Conservation (phyloP, 225 moss, liverwort and hornwort species). For the Pleurozium schreberi region DNA sequence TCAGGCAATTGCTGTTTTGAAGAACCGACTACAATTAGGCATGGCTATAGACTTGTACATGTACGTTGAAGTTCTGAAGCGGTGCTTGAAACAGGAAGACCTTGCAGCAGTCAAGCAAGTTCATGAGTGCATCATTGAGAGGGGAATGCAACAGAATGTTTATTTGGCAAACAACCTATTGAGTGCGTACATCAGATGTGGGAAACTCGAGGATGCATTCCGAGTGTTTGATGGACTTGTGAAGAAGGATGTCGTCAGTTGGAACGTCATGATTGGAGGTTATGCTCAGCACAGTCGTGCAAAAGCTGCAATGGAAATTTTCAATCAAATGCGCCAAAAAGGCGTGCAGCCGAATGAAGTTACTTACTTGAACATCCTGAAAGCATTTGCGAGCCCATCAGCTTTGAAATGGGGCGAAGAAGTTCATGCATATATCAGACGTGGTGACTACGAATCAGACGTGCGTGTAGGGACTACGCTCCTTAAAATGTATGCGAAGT, state of each 20-base stretch:
- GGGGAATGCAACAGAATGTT: background rate
- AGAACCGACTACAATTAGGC: background rate
- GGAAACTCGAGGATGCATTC: background rate
- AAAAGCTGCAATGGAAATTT: background rate
- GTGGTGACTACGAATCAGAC: background rate
- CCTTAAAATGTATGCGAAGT: background rate
- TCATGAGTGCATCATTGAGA: background rate
- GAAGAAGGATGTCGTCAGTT: background rate
- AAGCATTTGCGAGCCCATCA: background rate
- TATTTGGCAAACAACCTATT: background rate
- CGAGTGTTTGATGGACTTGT: background rate
- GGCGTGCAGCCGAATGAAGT: background rate
- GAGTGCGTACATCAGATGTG: background rate
- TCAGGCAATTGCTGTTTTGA: background rate
- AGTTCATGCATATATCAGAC: background rate
- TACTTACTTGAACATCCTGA: background rate
- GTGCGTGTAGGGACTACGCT: background rate
- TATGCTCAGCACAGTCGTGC: background rate
- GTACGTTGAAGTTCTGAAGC: background rate
- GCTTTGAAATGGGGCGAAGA: background rate
- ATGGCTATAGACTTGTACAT: background rate
- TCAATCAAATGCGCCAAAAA: background rate
- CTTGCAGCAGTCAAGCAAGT: background rate
- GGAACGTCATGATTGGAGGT: background rate
- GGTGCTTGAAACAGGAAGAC: background rate